phyloP scores from a whole-genome alignment of 768 basidiomycete genomes.

The Tylopilus rubrobrunneus region DNA sequence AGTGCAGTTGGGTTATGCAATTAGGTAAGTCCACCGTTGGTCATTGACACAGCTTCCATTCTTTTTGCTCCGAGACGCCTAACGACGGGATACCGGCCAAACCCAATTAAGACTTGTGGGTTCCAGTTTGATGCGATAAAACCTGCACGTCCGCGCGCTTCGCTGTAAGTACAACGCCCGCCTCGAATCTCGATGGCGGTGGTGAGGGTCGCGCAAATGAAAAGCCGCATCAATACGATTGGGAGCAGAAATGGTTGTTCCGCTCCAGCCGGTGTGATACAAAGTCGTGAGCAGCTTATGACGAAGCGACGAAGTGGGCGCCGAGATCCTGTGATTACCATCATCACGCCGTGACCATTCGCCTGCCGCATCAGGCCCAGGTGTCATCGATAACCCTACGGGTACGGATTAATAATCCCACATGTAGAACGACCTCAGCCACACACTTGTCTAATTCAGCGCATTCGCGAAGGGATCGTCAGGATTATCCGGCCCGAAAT shows the following conservation, averaged over 20 bases:
- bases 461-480: constrained; percentile 32
- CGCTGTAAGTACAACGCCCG: constrained; percentile 17
- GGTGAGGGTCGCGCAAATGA: constrained; percentile 13
- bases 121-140: constrained; percentile 6
- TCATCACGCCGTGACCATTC: constrained; percentile 5
- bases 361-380: not conserved
- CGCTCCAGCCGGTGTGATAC: constrained; percentile 24
- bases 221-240: constrained; percentile 15
- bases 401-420: constrained; percentile 23
- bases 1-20: constrained; percentile 8
- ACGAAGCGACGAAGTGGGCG: constrained; percentile 3
- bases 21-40: constrained; percentile 18
- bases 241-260: constrained; percentile 16
- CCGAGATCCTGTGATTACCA: constrained; percentile 17
- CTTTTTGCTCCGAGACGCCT: constrained; percentile 21
- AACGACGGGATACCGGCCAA: constrained; percentile 11
- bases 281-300: not conserved
- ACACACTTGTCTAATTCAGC: constrained; percentile 16
- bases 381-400: constrained; percentile 22
- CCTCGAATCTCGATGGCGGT: constrained; percentile 20
- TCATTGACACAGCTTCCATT: no score
- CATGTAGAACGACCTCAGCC: constrained; percentile 18
- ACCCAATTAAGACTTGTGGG: constrained; percentile 9
- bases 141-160: constrained; percentile 14
- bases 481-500: constrained; percentile 27